Percentiles rank a stretch among this genome's conserved stretches.
Evolutionary conservation across 768 basidiomycete genomes (phyloP).

Genomic region (Kondoa malvinella): DNA sequence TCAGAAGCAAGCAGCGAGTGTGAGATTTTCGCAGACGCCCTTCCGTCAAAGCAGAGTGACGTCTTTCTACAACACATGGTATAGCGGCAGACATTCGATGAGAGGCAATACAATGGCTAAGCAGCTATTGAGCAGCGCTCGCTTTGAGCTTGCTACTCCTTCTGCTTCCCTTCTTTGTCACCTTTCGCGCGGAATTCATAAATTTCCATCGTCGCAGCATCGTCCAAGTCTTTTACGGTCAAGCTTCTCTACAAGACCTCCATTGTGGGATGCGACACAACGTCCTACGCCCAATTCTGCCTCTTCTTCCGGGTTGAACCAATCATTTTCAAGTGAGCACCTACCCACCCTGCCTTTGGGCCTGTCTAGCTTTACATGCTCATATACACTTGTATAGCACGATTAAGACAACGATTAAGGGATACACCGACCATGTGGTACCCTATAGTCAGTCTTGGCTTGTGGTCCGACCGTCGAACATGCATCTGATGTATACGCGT

Average conservation of each 20-base stretch:
- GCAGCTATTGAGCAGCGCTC: no score
- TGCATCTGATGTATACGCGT: conserved; percentile 6
- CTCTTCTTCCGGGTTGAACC: not conserved
- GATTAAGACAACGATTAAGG: conserved; percentile 56
- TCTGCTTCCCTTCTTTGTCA: no score
- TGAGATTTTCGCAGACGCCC: no score
- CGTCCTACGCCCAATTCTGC: not conserved
- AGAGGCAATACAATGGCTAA: no score
- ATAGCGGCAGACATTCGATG: no score
- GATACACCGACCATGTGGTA: conserved; percentile 89
- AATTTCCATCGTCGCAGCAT: not conserved
- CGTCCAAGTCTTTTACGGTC: not conserved
- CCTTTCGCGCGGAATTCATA: no score
- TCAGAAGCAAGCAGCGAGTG: no score
- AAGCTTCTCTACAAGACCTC: not conserved
- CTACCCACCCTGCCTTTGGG: not conserved
- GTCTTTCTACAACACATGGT: no score
- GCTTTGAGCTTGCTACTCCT: no score
- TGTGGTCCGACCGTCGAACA: no score
- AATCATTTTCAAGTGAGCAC: not conserved
- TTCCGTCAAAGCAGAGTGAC: no score
- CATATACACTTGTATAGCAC: conserved; percentile 16
- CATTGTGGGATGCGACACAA: not conserved
- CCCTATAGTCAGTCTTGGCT: conserved; percentile 55
- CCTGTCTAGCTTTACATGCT: not conserved